Evolutionary conservation across 2,329 filamentous ascomycete genomes (phyloP), one percentile per base, ranked within the genome.

Genomic region (Aspergillus nomiae): DNA sequence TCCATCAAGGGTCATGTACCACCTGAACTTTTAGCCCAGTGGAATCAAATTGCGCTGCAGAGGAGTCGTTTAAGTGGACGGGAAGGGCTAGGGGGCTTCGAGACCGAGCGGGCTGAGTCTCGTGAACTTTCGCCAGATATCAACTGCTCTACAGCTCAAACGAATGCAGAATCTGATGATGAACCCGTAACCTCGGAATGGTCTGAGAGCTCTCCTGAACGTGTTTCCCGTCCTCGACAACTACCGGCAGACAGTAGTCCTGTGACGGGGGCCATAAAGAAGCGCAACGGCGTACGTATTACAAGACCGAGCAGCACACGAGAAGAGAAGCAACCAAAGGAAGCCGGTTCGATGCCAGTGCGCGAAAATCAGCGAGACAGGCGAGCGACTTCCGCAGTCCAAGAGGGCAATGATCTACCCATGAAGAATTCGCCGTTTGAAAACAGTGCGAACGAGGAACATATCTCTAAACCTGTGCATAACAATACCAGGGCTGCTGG

Each of bases 211-310:
- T 65, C 69, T n/a, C 51, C 65, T 16, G 48, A 65, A 16, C 57
- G 61, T 16, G 19, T 60, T 38, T 38, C 48, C 30, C 55, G 53
- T 46, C 60, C 58, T 50, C 59, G 65, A 58, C 56, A 56, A 45
- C 63, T 76, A 19, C 76, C 72, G n/a, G 61, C 59, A 28, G 72
- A 76, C 51, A 77, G 73, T 62, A 75, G 72, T 59, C 73, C 71
- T 36, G 34, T 70, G 7, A 59, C 56, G 28, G 51, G 24, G 24
- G 24, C 60, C 2, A n/a, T 48, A 11, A 24, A 21, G 8, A 57
- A 43, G 50, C 19, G 16, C 16, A 56, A 12, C 16, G 4, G 7
- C 24, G 26, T 45, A 30, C 21, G 8, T 36, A 34, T 24, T 9
- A 36, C 32, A 26, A 24, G 19, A 16, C 24, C 34, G 7, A 21